These are phyloP conservation scores for Aspergillus brasiliensis DNA, from an alignment of 2,329 filamentous ascomycete genomes.

Conservation along the genomic window DNA sequence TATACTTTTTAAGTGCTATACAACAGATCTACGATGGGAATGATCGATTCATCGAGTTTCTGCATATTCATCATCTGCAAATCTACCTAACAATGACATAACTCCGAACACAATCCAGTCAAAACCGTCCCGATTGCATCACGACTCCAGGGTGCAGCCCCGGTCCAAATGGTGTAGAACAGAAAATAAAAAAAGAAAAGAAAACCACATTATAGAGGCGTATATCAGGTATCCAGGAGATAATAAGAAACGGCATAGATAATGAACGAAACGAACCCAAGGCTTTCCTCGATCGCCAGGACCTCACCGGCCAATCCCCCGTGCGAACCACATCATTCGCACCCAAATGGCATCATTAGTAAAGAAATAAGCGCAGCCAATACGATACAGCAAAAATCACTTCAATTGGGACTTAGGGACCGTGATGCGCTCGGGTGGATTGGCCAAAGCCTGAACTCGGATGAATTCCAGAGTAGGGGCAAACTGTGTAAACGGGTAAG, in stretches of 20 bases:
- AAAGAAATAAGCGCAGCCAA: constrained; percentile 19
- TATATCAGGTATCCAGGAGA: constrained; percentile 25
- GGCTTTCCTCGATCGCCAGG: constrained; percentile 23
- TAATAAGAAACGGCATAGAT: constrained; percentile 16
- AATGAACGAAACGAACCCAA: constrained; percentile 17
- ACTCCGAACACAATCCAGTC: constrained; percentile 5
- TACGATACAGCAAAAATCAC: constrained; percentile 28
- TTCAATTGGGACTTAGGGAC: constrained; percentile 10
- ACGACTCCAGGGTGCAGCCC: constrained; percentile 9
- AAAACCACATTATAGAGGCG: constrained; percentile 24
- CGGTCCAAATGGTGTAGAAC: constrained; percentile 13
- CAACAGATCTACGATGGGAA: background rate
- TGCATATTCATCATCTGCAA: constrained; percentile 7
- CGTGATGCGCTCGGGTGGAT: constrained; percentile 7
- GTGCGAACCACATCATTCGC: constrained; percentile 15
- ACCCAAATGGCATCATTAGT: constrained; percentile 22
- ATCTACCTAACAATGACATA: constrained; percentile 10
- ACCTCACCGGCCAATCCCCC: constrained; percentile 17
- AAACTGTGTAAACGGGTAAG: constrained; percentile 7
- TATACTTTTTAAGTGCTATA: no score
- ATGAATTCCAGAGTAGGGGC: constrained; percentile 7
- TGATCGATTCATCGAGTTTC: background rate
- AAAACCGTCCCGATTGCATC: constrained; percentile 11
- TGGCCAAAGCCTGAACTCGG: constrained; percentile 13
- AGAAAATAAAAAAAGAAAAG: constrained; percentile 14